phyloP scores from a whole-genome alignment of 2,329 filamentous ascomycete species.

The Macrophomina phaseolina region DNA sequence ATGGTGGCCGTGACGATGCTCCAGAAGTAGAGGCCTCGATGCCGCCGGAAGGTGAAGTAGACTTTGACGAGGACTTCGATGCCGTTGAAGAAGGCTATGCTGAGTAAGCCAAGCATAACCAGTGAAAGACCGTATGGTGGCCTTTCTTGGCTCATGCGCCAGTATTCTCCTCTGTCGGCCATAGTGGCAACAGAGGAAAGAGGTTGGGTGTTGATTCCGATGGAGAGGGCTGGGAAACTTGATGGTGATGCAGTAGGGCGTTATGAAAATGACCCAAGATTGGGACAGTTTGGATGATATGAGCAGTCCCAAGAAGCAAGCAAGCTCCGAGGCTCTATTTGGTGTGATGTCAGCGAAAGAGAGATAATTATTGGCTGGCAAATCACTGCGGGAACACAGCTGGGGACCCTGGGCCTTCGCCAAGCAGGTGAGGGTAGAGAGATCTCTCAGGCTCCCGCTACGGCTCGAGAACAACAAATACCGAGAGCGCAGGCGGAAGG shows the following conservation, averaged over 20 bases:
- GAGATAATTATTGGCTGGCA: not conserved
- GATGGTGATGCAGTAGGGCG: not conserved
- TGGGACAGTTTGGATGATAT: not conserved
- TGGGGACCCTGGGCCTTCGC: not conserved
- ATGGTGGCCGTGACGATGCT: conserved; percentile 50
- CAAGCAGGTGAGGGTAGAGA: not conserved
- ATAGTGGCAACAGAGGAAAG: not conserved
- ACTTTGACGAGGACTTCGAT: conserved; percentile 30
- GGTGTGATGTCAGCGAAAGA: too few species aligned
- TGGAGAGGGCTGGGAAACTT: not conserved
- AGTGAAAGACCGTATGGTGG: not conserved
- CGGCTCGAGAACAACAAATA: not conserved
- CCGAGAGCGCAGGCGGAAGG: not conserved
- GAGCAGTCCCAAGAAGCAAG: not conserved
- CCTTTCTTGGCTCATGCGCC: not conserved
- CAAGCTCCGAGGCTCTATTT: not conserved
- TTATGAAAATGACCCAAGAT: too few species aligned
- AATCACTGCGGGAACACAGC: not conserved
- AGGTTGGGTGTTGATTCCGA: not conserved
- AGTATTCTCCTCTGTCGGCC: not conserved
- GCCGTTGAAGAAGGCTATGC: conserved; percentile 9
- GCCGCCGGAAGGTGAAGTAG: conserved; percentile 55
- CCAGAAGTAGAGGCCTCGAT: conserved; percentile 58
- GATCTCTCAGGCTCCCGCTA: not conserved
- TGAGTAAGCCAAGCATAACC: conserved; percentile 9